Evolutionary conservation across 148 eudicot species (phyloP).

Genomic region (Nepenthes mirabilis): DNA sequence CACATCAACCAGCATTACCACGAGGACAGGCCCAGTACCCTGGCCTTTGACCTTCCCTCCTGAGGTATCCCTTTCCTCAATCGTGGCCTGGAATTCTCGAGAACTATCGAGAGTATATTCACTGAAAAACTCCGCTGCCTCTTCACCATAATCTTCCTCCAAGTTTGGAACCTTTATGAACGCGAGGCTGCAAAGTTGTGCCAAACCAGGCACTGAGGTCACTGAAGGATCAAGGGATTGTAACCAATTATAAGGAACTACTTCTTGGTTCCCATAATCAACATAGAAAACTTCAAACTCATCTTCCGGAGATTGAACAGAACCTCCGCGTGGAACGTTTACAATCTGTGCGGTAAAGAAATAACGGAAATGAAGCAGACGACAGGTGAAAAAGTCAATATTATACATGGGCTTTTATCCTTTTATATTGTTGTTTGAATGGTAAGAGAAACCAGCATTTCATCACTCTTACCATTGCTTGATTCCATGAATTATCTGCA

Average conservation of each 20-base stretch:
- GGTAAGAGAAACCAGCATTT: neutral
- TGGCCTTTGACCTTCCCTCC: conserved; percentile 87
- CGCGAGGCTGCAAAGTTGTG: conserved; percentile 83
- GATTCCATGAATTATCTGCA: conserved; percentile 87
- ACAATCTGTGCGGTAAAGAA: conserved; percentile 23
- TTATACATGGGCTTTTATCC: neutral
- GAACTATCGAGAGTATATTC: conserved; percentile 42
- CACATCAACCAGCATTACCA: conserved; percentile 56
- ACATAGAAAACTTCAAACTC: conserved; percentile 86
- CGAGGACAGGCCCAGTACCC: conserved; percentile 66
- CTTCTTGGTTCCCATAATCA: conserved; percentile 92
- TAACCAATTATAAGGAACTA: conserved; percentile 50
- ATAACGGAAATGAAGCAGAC: neutral
- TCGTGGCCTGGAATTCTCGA: conserved; percentile 59
- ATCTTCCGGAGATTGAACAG: conserved; percentile 46
- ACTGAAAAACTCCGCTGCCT: conserved; percentile 61
- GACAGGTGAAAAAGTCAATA: neutral
- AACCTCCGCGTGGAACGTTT: conserved; percentile 52
- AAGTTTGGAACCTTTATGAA: conserved; percentile 62
- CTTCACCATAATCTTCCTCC: conserved; percentile 85
- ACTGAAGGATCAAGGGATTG: conserved; percentile 66
- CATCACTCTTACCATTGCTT: conserved; percentile 57
- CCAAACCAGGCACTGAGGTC: conserved; percentile 52
- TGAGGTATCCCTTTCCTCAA: conserved; percentile 73
- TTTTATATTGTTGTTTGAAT: neutral